Base-by-base conservation (phyloP, 768 basidiomycete genomes). In the Imleria badia region DNA sequence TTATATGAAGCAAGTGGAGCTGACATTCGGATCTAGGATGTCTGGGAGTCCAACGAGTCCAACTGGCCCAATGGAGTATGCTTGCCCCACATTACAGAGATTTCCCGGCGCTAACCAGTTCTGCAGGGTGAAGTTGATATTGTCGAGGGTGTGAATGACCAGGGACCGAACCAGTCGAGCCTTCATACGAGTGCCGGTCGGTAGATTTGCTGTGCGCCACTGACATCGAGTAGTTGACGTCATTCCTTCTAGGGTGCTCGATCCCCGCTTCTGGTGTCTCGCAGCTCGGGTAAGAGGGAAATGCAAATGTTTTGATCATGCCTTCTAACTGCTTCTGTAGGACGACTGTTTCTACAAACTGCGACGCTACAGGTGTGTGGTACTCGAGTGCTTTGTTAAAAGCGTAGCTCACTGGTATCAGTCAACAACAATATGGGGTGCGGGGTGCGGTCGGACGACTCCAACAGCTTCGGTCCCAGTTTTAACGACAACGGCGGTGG, bases 131-230 rank as follows among this genome's bases (percentile, higher is more conserved):
- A 70, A 35, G 44, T 72, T 6, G 68, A 72, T 42, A 70, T 72
- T 11, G 60, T 70, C 8, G 69, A 70, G 45, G 69, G 73, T 40
- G 83, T 85, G 14, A 86, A 86, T 60, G 72, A 83, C 60, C 71
- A 77, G 50, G 68, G 68, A 14, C 76, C 80, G 3, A 81, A 85
- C 60, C 72, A 75, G 52, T 73, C 75, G 3, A 80, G 83, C 0
- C 71, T 87, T 35, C 86, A 87, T 65, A 86, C 85, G 6, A 72
- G 71, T 51, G 58, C 80, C 12, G 72, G 82, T 78, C 53, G 43
- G 73, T 48, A 30, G 6, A 17, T 23, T 23, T 44, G 12, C 38
- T 20, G 14, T 23, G 19, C 17, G 7, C 13, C 11, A 26, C 19
- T 12, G 15, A 36, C 6, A 12, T 22, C 3, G 4, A 9, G 22